phyloP scores from a whole-genome alignment of 805 yeast genomes.

The Ogataea henricii region DNA sequence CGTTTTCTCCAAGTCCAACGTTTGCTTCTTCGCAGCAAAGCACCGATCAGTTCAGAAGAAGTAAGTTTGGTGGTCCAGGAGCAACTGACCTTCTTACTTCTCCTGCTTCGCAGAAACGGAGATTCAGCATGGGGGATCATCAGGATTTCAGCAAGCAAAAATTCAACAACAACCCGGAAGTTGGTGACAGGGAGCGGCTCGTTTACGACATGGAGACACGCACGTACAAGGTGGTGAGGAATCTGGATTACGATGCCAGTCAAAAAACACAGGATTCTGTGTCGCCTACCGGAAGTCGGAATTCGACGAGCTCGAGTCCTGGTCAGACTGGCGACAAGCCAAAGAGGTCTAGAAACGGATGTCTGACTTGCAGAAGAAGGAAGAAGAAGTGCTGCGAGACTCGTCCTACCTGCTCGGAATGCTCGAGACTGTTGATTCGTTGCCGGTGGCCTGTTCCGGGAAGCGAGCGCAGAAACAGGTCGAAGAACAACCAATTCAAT shows the following conservation, averaged over 20 bases:
- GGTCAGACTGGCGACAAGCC: conserved; percentile 28
- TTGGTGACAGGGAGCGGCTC: conserved; percentile 2
- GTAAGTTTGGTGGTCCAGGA: neutral
- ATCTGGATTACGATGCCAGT: conserved; percentile 1
- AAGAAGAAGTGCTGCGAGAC: conserved; percentile 79
- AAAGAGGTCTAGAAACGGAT: conserved; percentile 70
- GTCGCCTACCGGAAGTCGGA: conserved; percentile 6
- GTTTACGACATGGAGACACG: conserved; percentile 17
- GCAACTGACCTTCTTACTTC: neutral
- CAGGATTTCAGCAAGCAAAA: neutral
- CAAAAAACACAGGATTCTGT: conserved; percentile 1
- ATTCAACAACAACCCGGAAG: no score
- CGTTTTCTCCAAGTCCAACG: conserved; percentile 4
- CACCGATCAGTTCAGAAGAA: neutral
- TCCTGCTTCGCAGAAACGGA: neutral
- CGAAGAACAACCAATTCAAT: conserved; percentile 49
- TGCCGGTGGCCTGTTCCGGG: conserved; percentile 81
- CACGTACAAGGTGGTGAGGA: conserved; percentile 13
- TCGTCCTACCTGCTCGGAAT: conserved; percentile 67
- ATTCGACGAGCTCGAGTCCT: conserved; percentile 2
- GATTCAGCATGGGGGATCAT: neutral
- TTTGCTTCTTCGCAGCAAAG: neutral
- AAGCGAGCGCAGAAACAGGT: conserved; percentile 54
- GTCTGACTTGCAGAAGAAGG: conserved; percentile 74
- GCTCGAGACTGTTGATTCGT: conserved; percentile 59